Evolutionary conservation across 306 rosid genomes (phyloP), one percentile per base, ranked within the genome.

Genomic region (Comarum palustre): DNA sequence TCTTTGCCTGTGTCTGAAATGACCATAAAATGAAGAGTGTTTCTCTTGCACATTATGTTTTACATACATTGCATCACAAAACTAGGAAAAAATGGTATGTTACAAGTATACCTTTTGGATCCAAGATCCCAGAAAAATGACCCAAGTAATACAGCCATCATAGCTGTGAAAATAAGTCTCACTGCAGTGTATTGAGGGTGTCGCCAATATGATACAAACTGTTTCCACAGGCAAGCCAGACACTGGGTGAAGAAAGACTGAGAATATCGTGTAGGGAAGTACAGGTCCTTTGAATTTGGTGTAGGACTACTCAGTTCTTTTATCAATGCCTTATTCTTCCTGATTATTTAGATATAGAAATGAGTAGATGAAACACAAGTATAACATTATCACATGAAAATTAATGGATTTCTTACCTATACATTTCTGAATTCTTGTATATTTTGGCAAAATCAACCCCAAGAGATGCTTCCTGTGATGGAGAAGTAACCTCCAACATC

Each of bases 201-300:
- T 78, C 96, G 54, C 90, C 89, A 88, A 66, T 88, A 88, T 19
- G 94, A 88, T 24, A 77, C 71, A 74, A 72, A 75, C 8, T 88
- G 96, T 75, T 90, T 90, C 94, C 96, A 90, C 7, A 86, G 79
- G 72, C 96, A 90, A 73, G 94, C 90, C 77, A 74, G 82, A 10
- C 87, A 90, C 66, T 86, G 96, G 15, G 80, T 88, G 22, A 77
- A 31, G 84, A 83, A 86, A 41, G 90, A 82, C 69, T 80, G 83
- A 0, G 92, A 78, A 75, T 83, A 86, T 82, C 82, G 76, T 38
- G 94, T 78, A 4, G 87, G 61, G 70, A 90, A 88, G 84, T 77
- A 59, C 82, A 90, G 71, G 64, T 79, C 94, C 42, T 78, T 78
- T 70, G 90, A 85, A 72, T 85, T 84, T 13, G 81, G 83, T 60